Base-by-base conservation (phyloP, 495 filamentous ascomycete species). In the Pyrenula massariospora region DNA sequence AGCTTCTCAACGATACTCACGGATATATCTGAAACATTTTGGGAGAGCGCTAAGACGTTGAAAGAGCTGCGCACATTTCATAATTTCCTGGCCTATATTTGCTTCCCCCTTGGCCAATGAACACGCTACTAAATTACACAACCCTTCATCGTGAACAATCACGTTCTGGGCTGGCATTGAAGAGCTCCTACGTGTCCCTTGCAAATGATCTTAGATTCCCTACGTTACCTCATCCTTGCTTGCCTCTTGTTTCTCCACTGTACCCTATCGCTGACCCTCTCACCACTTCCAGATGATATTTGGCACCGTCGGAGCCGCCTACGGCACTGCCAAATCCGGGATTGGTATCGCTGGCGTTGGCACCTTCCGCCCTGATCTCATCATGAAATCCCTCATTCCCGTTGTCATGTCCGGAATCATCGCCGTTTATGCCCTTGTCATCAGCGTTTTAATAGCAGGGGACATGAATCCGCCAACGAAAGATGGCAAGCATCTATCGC, bases 381-480 rank as follows among this genome's bases (percentile, higher is more conserved):
- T 97, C 69, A 99, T 99, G 93, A 99, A 96, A 90, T 95, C 88
- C 52, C 77, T 96, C 42, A 92, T 94, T 64, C 93, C 92, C 55
- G 91, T 97, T 60, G 89, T 99, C 75, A 99, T 99, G 93, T 94
- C 93, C 66, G 93, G 93, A 79, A 99, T 99, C 66, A 90, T 99
- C 62, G 93, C 93, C 36, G 94, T 99, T 60, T 99, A 99, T 73
- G 84, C 91, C 36, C 87, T 99, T 50, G 93, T 99, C 60, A 88
- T 99, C 60, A 84, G 92, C 19, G 93, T 99, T 63, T 79, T 99
- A 25, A 97, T 97, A 66, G 87, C 90, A 15, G 83, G 85, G 62
- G 87, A 92, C 62, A 79, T 96, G 66, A 74, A 73, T 5, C 88
- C 89, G 10, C 82, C 85, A 20, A 19, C 3, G 25, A 12, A 21